These are phyloP conservation scores for Aureobasidium uvarum DNA, from an alignment of 2,329 filamentous ascomycete species.

Conservation along the genomic window DNA sequence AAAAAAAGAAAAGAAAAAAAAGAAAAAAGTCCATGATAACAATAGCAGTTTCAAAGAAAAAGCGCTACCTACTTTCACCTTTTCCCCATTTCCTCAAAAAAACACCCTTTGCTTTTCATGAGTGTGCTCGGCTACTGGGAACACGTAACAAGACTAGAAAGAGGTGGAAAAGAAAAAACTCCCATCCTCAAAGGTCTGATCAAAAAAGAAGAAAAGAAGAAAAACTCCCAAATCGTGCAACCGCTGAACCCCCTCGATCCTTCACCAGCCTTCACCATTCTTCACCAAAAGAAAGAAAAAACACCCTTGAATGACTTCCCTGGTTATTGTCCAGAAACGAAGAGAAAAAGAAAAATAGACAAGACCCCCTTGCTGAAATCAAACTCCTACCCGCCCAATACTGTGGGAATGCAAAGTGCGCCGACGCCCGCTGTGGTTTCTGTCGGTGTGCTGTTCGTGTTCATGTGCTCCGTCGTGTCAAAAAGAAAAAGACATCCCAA, in stretches of 20 bases:
- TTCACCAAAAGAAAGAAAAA: background rate
- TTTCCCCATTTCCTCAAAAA: no score
- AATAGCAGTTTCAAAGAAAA: no score
- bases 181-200: background rate
- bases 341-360: background rate
- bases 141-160: background rate
- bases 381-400: background rate
- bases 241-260: no score
- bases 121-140: no score
- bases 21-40: no score
- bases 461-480: background rate
- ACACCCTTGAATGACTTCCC: background rate
- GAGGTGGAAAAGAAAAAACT: background rate
- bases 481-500: background rate
- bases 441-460: background rate
- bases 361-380: background rate
- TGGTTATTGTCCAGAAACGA: background rate
- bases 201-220: background rate
- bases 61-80: no score
- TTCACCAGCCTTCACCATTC: no score
- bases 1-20: no score
- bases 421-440: background rate
- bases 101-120: no score
- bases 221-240: background rate
- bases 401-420: background rate